Conservation (phyloP, 768 basidiomycete species). For the Lentinula guzmanii region DNA sequence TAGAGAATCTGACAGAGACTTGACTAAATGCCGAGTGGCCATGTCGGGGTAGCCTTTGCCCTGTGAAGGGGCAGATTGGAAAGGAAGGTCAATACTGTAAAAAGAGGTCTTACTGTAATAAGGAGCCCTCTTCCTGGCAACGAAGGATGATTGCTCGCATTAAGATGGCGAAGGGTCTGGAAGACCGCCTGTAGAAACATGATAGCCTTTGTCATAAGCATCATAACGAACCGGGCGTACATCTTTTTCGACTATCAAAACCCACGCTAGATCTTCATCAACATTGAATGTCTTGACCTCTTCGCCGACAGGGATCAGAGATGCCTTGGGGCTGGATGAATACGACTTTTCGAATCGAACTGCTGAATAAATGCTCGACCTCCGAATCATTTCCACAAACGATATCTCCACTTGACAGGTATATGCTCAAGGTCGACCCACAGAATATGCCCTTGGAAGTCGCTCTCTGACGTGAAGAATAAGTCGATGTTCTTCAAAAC, state of each 20-base stretch:
- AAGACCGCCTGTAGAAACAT: conserved; percentile 76
- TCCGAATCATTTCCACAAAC: conserved; percentile 52
- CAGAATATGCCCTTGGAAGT: conserved; percentile 85
- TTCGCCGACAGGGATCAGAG: conserved; percentile 73
- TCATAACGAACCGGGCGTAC: conserved; percentile 28
- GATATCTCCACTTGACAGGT: conserved; percentile 47
- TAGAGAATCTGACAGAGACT: conserved; percentile 61
- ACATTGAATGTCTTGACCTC: conserved; percentile 61
- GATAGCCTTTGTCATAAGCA: neutral
- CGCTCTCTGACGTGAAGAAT: conserved; percentile 53
- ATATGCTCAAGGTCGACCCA: conserved; percentile 56
- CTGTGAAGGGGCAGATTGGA: conserved; percentile 30
- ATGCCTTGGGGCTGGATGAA: conserved; percentile 39
- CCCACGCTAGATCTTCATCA: conserved; percentile 56
- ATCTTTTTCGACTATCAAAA: conserved; percentile 93
- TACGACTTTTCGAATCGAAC: neutral
- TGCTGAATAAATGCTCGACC: conserved; percentile 26
- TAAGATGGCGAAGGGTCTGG: conserved; percentile 67
- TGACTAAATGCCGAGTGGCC: conserved; percentile 81
- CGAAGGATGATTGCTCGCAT: conserved; percentile 40
- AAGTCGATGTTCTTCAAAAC: neutral
- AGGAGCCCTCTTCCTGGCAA: conserved; percentile 65
- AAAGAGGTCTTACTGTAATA: conserved; percentile 53
- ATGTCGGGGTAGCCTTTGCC: conserved; percentile 98
- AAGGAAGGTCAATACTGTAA: neutral